Evolutionary conservation across 2,329 filamentous ascomycete genomes (phyloP), one percentile per base, ranked within the genome.

Genomic region (Fusarium siculi): DNA sequence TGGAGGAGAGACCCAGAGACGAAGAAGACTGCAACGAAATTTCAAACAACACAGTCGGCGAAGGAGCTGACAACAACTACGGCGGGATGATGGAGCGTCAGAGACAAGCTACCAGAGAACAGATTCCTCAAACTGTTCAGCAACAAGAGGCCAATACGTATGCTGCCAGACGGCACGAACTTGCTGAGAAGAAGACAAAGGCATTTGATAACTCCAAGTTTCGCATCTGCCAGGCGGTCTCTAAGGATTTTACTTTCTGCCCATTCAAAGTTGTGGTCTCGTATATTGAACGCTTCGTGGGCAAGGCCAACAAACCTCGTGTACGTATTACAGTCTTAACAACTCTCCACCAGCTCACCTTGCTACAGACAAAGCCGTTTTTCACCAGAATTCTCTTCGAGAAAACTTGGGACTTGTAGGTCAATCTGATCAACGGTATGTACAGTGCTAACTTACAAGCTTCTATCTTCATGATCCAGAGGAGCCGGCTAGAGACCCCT

Each of bases 381-480:
- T 94, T 93, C 74, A 84, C 88, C 39, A 77, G 79, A 7, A 87
- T 93, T 55, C 85, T 93, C 72, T 89, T 88, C 75, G 81, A 84
- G 5, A 87, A 89, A 66, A 78, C 84, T 16, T 97, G 95, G 95
- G 91, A 96, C 70, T 83, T 97, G 93, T 96, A 85, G 86, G 91
- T 60, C 40, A 1, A 5, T 16, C 23, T 18, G 39, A 14, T 40
- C 4, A 21, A 8, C n/a, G 6, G 14, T 44, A 11, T 40, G 16
- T 14, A 50, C 40, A 25, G 14, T 66, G 23, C 69, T 78, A 57
- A 78, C 60, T 32, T 23, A 16, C 19, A 53, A 93, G 92, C 61
- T 94, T 92, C 81, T 95, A 93, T 79, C 78, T 94, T 40, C 86
- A 90, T 78, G 84, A 88, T 53, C 87, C 89, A 1, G 80, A 83